Percentiles rank a stretch among this genome's conserved stretches.
These are phyloP conservation scores for Fusarium sp. DNA, from an alignment of 2,329 filamentous ascomycete species.

Conservation along the genomic window DNA sequence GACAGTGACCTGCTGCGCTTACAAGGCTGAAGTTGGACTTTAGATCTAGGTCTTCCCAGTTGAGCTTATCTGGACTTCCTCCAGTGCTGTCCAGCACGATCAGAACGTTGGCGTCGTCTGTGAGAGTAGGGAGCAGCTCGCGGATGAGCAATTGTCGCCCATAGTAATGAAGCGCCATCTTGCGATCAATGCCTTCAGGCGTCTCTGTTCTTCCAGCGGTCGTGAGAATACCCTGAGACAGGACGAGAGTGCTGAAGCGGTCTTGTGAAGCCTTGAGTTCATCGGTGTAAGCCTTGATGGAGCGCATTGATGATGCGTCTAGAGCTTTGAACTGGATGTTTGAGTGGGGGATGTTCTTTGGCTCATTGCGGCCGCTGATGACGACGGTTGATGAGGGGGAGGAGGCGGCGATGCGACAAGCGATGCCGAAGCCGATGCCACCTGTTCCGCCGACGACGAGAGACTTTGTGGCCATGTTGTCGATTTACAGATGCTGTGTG, in stretches of 20 bases:
- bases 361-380: constrained; percentile 53
- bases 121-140: constrained; percentile 56
- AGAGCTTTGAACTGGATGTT: constrained; percentile 53
- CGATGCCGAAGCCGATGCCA: constrained; percentile 55
- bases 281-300: constrained; percentile 53
- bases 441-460: constrained; percentile 55
- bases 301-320: constrained; percentile 53
- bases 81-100: constrained; percentile 53
- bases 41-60: constrained; percentile 58
- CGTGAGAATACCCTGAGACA: constrained; percentile 57
- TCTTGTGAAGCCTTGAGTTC: constrained; percentile 40
- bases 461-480: constrained; percentile 44
- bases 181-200: constrained; percentile 59
- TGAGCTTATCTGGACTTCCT: constrained; percentile 53
- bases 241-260: constrained; percentile 55
- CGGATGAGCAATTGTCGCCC: constrained; percentile 59
- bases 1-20: constrained; percentile 55
- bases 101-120: constrained; percentile 55
- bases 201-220: constrained; percentile 56
- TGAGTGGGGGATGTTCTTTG: constrained; percentile 47
- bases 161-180: constrained; percentile 63
- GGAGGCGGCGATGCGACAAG: constrained; percentile 51
- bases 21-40: constrained; percentile 52
- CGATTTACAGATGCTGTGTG: not conserved
- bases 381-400: constrained; percentile 48